Percentiles rank a stretch among this genome's conserved stretches.
Evolutionary conservation across 192 early-diverging fungal genomes (phyloP).

Genomic region (Pecoramyces ruminantium): DNA sequence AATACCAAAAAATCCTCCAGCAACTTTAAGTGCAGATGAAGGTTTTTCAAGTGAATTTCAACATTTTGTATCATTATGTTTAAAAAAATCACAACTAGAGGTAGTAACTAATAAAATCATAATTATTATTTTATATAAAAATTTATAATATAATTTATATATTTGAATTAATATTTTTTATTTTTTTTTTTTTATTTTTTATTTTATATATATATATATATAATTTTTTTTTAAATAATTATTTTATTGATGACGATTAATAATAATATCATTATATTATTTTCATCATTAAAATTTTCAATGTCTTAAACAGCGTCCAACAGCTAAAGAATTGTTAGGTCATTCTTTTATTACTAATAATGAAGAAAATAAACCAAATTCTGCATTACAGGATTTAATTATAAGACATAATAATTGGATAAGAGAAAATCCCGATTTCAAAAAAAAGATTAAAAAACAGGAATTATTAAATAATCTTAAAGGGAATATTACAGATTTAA

Average conservation of each 20-base stretch:
- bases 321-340: neutral
- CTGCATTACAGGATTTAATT: neutral
- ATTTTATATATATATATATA: too few species aligned
- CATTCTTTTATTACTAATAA: neutral
- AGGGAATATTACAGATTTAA: neutral
- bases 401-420: neutral
- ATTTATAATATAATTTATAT: too few species aligned
- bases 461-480: neutral
- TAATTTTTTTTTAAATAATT: too few species aligned
- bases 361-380: neutral
- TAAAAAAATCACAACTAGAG: neutral
- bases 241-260: too few species aligned
- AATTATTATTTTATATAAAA: too few species aligned
- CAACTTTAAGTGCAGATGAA: neutral
- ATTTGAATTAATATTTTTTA: too few species aligned
- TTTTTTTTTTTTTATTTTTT: too few species aligned
- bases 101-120: too few species aligned
- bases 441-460: neutral
- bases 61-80: neutral
- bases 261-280: too few species aligned
- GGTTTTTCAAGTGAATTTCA: neutral
- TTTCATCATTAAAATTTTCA: too few species aligned
- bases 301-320: neutral
- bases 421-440: neutral
- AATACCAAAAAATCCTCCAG: neutral